Conservation (phyloP, 2,329 filamentous ascomycete species). For the Alternaria angustiovoidea region DNA sequence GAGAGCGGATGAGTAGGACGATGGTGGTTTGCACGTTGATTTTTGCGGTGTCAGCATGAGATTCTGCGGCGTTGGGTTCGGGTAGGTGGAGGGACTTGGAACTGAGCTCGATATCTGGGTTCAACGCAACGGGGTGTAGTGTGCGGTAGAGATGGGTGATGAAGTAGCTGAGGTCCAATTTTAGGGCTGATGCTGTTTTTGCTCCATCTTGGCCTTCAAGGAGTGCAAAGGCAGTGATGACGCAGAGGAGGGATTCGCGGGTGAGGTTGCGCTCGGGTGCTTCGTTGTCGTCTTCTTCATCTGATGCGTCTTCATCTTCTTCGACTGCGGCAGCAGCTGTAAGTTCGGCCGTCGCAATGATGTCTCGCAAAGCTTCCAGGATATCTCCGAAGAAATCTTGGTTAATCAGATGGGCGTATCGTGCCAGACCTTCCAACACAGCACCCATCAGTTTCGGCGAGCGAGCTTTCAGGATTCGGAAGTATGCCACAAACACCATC, state of each 20-base stretch:
- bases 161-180: slow-evolving; percentile 94
- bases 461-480: slow-evolving; percentile 87
- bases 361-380: slow-evolving; percentile 90
- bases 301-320: slow-evolving; percentile 56
- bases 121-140: slow-evolving; percentile 78
- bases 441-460: slow-evolving; percentile 91
- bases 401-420: slow-evolving; percentile 96
- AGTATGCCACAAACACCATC: slow-evolving; percentile 93
- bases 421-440: slow-evolving; percentile 90
- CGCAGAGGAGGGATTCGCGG: slow-evolving; percentile 89
- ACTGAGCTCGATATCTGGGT: slow-evolving; percentile 84
- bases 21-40: slow-evolving; percentile 96
- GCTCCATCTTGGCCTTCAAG: slow-evolving; percentile 92
- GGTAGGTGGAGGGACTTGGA: slow-evolving; percentile 77
- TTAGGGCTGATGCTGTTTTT: slow-evolving; percentile 80
- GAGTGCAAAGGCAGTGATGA: slow-evolving; percentile 95
- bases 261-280: slow-evolving; percentile 70
- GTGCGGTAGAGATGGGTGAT: slow-evolving; percentile 91
- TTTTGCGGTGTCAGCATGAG: slow-evolving; percentile 65
- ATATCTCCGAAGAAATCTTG: slow-evolving; percentile 98
- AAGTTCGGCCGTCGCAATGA: slow-evolving; percentile 76
- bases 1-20: slow-evolving; percentile 85
- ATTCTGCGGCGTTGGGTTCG: slow-evolving; percentile 64
- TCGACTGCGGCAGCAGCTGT: slow-evolving; percentile 57
- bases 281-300: slow-evolving; percentile 60